Percentiles rank a stretch among this genome's conserved stretches.
phyloP scores from a whole-genome alignment of 1,139 yeast genomes.

The Geotrichum bryndzae region DNA sequence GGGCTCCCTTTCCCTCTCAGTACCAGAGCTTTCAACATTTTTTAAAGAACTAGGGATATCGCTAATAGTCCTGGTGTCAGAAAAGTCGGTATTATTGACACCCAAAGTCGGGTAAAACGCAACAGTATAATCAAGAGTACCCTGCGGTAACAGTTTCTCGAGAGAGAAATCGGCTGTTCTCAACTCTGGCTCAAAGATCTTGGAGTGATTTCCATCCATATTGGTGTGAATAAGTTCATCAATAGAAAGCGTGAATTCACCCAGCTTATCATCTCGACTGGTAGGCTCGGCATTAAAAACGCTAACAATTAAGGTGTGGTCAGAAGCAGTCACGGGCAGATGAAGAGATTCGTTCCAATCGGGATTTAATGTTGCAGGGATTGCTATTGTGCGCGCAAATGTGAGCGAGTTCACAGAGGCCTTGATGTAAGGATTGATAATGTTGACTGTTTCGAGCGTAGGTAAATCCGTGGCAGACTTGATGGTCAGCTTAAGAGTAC shows the following conservation, averaged over 20 bases:
- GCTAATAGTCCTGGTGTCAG: neutral
- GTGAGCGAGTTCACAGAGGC: neutral
- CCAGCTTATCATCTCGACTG: neutral
- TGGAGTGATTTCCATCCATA: neutral
- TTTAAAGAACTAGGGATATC: neutral
- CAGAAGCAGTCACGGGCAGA: neutral
- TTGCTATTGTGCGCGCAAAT: neutral
- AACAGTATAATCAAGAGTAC: neutral
- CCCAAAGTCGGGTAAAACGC: neutral
- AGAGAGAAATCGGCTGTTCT: neutral
- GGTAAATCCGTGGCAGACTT: neutral
- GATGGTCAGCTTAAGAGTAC: neutral
- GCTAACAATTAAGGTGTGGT: neutral
- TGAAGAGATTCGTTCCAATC: neutral
- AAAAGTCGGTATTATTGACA: neutral
- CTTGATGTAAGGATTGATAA: neutral
- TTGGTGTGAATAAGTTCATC: neutral
- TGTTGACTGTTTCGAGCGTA: neutral
- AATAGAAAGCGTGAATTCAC: neutral
- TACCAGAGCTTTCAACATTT: neutral
- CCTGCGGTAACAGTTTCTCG: neutral
- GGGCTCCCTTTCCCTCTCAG: too few species aligned
- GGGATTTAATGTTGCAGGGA: neutral
- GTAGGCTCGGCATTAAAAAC: neutral
- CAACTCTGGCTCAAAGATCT: neutral